Evolutionary conservation across 2,329 filamentous ascomycete species (phyloP).

Genomic region (Diaporthe sp.): DNA sequence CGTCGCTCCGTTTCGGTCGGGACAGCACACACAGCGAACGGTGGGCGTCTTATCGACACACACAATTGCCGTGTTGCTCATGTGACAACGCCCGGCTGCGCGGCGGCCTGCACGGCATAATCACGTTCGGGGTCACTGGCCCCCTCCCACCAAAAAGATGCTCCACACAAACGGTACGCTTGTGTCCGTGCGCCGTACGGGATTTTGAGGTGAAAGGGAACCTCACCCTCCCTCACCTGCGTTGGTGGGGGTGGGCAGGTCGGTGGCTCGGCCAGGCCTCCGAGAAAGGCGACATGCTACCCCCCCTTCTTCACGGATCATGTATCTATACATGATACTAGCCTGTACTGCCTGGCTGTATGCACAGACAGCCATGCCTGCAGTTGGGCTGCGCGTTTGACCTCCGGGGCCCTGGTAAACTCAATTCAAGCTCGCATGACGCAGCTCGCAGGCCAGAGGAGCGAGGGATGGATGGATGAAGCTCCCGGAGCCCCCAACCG

Average conservation of each 20-base stretch:
- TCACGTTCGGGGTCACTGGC: neutral
- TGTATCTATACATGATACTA: neutral
- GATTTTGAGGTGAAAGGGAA: conserved; percentile 19
- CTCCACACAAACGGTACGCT: conserved; percentile 4
- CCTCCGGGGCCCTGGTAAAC: conserved; percentile 25
- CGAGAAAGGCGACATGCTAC: conserved; percentile 5
- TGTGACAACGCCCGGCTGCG: conserved; percentile 12
- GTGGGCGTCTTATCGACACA: neutral
- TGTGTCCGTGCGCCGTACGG: conserved; percentile 20
- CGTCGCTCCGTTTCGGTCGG: no score
- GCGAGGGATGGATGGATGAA: neutral
- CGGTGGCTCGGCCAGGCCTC: conserved; percentile 21
- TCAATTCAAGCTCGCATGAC: conserved; percentile 32
- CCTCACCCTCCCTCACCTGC: conserved; percentile 4
- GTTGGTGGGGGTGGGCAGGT: neutral
- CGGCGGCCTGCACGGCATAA: conserved; percentile 1
- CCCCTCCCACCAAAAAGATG: neutral
- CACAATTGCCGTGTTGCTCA: conserved; percentile 17
- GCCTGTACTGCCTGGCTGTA: neutral
- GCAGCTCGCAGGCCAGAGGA: conserved; percentile 18
- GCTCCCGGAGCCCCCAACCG: conserved; percentile 20
- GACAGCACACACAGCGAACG: neutral
- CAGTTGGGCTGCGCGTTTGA: conserved; percentile 1
- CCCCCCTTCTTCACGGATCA: neutral
- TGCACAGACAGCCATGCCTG: conserved; percentile 21